phyloP scores from a whole-genome alignment of 805 yeast species.

The Kuraishia ogatae region DNA sequence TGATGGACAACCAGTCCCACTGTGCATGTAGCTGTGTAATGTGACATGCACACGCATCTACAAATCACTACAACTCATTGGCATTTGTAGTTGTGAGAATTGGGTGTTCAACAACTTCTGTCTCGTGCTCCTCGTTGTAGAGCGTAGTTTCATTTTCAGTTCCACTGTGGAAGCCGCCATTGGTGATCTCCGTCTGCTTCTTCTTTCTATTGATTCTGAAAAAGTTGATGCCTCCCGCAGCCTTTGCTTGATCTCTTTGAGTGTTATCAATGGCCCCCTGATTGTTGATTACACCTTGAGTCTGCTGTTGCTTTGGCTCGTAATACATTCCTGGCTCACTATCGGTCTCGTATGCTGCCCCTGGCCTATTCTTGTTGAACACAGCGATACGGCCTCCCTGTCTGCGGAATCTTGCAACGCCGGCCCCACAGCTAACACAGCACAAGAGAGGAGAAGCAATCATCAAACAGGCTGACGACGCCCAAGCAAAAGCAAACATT shows the following conservation, averaged over 20 bases:
- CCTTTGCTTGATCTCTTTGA: background rate
- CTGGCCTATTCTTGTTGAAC: background rate
- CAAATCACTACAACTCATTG: background rate
- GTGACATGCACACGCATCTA: no score
- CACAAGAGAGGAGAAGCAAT: slow-evolving; percentile 1
- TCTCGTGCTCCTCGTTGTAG: background rate
- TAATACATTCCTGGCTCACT: background rate
- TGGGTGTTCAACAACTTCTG: background rate
- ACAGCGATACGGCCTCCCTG: background rate
- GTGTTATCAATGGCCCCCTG: background rate
- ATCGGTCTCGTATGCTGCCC: background rate
- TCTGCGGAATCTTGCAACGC: background rate
- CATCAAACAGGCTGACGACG: slow-evolving; percentile 24
- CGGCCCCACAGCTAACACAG: background rate
- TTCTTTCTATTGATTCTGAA: slow-evolving; percentile 1
- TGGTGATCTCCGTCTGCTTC: background rate
- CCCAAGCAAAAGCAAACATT: slow-evolving; percentile 59
- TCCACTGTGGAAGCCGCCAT: background rate
- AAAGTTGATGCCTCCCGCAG: slow-evolving; percentile 1
- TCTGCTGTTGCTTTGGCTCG: background rate
- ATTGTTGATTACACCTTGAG: background rate
- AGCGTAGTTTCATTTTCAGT: background rate
- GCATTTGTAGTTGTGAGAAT: background rate
- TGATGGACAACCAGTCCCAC: no score
- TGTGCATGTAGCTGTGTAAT: no score